Percentiles rank a stretch among this genome's conserved stretches.
Evolutionary conservation across 345 rosid genomes (phyloP).

Genomic region (Salix brachista): DNA sequence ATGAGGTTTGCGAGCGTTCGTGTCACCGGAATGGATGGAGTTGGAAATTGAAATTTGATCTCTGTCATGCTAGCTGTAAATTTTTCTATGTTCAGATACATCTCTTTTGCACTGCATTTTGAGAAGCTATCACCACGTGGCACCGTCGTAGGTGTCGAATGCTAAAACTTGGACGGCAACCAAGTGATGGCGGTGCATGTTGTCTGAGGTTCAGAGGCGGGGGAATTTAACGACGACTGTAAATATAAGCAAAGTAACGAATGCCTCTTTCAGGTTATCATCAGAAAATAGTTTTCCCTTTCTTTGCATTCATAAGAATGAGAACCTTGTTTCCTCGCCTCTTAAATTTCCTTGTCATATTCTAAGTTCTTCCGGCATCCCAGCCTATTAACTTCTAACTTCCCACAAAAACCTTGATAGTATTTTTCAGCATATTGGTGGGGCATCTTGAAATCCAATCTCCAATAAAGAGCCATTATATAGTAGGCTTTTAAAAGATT

Average conservation of each 20-base stretch:
- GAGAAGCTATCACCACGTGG: neutral
- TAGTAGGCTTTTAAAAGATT: neutral
- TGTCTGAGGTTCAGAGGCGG: neutral
- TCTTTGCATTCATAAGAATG: neutral
- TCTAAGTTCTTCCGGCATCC: neutral
- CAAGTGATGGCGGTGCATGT: neutral
- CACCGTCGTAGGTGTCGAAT: neutral
- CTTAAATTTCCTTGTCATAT: neutral
- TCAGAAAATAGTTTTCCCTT: neutral
- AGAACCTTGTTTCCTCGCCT: neutral
- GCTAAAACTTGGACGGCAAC: neutral
- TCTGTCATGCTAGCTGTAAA: neutral
- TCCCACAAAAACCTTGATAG: too few species aligned
- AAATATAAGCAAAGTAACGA: neutral
- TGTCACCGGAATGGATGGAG: neutral
- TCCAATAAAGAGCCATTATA: neutral
- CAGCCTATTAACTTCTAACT: too few species aligned
- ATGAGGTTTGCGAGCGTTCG: neutral
- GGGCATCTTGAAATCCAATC: conserved; percentile 2
- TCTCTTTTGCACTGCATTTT: neutral
- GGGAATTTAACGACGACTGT: neutral
- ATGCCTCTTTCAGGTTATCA: neutral
- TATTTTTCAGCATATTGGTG: neutral
- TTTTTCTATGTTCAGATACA: neutral
- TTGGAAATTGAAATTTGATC: neutral